Conservation (phyloP, 495 filamentous ascomycete species). For the Lasiosphaeria ovina region DNA sequence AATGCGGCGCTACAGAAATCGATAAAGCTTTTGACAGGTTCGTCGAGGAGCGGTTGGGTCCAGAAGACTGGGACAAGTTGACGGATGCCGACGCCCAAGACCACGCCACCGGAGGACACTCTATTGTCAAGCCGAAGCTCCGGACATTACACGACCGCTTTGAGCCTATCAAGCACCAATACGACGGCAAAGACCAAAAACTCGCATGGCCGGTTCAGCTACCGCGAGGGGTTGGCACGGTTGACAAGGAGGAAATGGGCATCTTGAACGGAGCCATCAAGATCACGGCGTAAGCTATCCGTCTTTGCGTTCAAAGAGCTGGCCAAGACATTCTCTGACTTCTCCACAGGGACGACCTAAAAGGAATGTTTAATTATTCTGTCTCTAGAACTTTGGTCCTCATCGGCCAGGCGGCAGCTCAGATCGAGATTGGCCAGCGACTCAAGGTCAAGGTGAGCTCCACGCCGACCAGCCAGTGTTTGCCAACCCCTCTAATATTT, state of each 20-base stretch:
- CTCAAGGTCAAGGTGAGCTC: constrained; percentile 19
- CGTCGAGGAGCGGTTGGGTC: constrained; percentile 17
- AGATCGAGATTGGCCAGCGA: constrained; percentile 22
- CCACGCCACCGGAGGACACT: constrained; percentile 19
- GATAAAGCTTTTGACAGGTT: constrained; percentile 27
- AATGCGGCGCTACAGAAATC: constrained; percentile 32
- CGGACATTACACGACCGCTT: constrained; percentile 28
- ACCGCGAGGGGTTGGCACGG: constrained; percentile 15
- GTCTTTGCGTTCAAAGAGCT: too few relatives aligned
- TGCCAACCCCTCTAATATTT: background rate
- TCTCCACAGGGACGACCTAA: constrained; percentile 20
- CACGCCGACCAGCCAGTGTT: background rate
- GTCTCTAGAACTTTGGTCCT: constrained; percentile 27
- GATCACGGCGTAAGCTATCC: constrained; percentile 14
- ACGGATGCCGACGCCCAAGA: constrained; percentile 15
- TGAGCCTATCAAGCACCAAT: constrained; percentile 30
- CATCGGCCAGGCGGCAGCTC: constrained; percentile 20
- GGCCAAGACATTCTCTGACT: background rate
- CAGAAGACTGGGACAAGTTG: constrained; percentile 22
- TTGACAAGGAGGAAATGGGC: constrained; percentile 13
- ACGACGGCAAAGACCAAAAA: constrained; percentile 23
- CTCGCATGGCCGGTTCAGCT: constrained; percentile 18
- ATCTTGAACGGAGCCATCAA: constrained; percentile 22
- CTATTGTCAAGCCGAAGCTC: constrained; percentile 23
- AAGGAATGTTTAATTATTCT: constrained; percentile 20